Evolutionary conservation across 1,284 basidiomycete genomes (phyloP), one percentile per base, ranked within the genome.

Genomic region (Cryptococcus sp.): DNA sequence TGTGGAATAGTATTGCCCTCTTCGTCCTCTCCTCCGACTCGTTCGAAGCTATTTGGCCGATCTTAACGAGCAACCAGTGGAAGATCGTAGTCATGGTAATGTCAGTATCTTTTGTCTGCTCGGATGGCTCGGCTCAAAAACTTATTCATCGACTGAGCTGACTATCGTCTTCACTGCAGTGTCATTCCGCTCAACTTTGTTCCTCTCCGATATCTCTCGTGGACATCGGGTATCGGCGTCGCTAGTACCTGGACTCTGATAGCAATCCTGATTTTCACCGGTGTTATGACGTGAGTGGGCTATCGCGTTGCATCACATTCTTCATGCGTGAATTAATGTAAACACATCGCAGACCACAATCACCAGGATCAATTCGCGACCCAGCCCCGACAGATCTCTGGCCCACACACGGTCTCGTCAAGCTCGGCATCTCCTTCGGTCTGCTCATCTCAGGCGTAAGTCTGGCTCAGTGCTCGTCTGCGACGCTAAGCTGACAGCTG

Each of bases 11-110:
- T 63, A 88, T 93, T 47, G 84, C 91, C 45, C 84, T 93, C 3
- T 85, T 94, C 47, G 90, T 91, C 1, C 77, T 95, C 11, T 91
- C 88, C 62, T 89, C 87, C 25, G 93, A 95, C 78, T 90, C 89
- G 16, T 75, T 94, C 65, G 84, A 89, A 69, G 84, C 84, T 6
- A 82, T 94, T 54, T 80, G 87, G 61, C 91, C 91, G 5, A 54
- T 64, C 7, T 84, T 87, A 71, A 85, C 89, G 2, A 76, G 86
- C 7, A 82, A 85, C 69, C 82, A 86, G 2, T 94, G 90, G 81
- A 95, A 95, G 74, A 45, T 90, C 6, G 78, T 87, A 66, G 87
- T 88, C 23, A 80, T 90, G 10, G 54, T 87, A 19, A 74, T 92
- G 90, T 91, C 71, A 70, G 85, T 78, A 5, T 15, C 13, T 23